Percentiles rank a stretch among this genome's conserved stretches.
Evolutionary conservation across 2,329 filamentous ascomycete genomes (phyloP).

Genomic region (Colletotrichum somersetense): DNA sequence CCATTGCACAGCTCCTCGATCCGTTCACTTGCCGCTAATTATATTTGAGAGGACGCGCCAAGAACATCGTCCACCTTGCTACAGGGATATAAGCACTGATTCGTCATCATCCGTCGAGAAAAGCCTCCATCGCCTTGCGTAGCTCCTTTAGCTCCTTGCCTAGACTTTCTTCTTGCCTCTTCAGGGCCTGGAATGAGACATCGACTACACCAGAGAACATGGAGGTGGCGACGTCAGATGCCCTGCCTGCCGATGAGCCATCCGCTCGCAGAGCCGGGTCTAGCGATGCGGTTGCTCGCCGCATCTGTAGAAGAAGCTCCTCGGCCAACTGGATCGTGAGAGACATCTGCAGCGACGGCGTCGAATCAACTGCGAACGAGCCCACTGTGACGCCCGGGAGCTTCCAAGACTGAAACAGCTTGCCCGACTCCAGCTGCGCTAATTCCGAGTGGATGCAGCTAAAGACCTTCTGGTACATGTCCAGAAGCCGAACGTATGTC

Average conservation of each 20-base stretch:
- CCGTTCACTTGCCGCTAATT: slow-evolving; percentile 18
- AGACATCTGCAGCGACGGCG: slow-evolving; percentile 57
- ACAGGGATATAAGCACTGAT: slow-evolving; percentile 12
- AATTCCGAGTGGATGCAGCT: slow-evolving; percentile 52
- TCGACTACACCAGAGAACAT: slow-evolving; percentile 51
- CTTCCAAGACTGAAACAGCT: slow-evolving; percentile 53
- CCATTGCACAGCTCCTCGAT: slow-evolving; percentile 18
- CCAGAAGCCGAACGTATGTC: slow-evolving; percentile 55
- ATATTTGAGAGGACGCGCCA: slow-evolving; percentile 1
- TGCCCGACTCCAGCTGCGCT: slow-evolving; percentile 45
- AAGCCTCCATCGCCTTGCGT: slow-evolving; percentile 51
- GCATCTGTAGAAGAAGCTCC: slow-evolving; percentile 54
- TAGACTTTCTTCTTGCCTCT: slow-evolving; percentile 52
- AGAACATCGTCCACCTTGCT: slow-evolving; percentile 23
- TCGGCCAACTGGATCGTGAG: slow-evolving; percentile 58
- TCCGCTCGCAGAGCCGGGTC: slow-evolving; percentile 44
- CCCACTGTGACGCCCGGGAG: slow-evolving; percentile 57
- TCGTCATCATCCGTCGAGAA: slow-evolving; percentile 45
- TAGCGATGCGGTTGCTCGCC: slow-evolving; percentile 49
- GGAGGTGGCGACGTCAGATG: slow-evolving; percentile 44
- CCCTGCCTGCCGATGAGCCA: slow-evolving; percentile 23
- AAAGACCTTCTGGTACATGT: slow-evolving; percentile 57
- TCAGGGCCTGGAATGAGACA: slow-evolving; percentile 46
- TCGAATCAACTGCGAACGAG: slow-evolving; percentile 55
- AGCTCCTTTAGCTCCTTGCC: slow-evolving; percentile 50